Evolutionary conservation across 805 yeast genomes (phyloP).

Genomic region (Starmerella riodocensis): DNA sequence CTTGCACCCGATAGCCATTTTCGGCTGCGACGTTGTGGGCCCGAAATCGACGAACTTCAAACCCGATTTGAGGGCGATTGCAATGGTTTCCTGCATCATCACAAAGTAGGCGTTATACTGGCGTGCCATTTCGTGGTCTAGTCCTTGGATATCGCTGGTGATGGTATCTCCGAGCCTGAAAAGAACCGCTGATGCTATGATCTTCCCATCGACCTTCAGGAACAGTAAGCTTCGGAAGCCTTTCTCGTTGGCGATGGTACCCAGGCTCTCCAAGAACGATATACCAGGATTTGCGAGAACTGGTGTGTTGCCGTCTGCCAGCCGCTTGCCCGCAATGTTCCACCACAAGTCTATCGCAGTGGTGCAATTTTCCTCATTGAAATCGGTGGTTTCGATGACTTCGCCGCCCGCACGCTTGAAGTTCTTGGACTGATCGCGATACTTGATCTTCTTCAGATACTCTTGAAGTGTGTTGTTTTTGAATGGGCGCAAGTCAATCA

Average conservation of each 20-base stretch:
- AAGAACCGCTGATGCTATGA: conserved; percentile 33
- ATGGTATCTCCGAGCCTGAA: conserved; percentile 35
- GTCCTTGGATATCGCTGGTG: conserved; percentile 35
- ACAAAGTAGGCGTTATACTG: conserved; percentile 35
- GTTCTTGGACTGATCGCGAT: conserved; percentile 30
- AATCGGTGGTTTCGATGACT: conserved; percentile 28
- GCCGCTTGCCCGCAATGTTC: conserved; percentile 31
- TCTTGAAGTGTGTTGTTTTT: conserved; percentile 26
- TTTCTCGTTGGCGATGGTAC: conserved; percentile 23
- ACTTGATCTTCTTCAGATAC: conserved; percentile 33
- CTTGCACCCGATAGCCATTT: conserved; percentile 31
- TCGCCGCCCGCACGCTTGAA: conserved; percentile 30
- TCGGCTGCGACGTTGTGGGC: conserved; percentile 35
- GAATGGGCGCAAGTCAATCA: conserved; percentile 31
- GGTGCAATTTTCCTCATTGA: conserved; percentile 27
- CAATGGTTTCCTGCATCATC: conserved; percentile 37
- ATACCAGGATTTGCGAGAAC: conserved; percentile 29
- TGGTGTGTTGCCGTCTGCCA: conserved; percentile 30
- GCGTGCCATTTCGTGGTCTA: conserved; percentile 31
- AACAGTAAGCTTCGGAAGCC: conserved; percentile 29
- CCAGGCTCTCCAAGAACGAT: conserved; percentile 27
- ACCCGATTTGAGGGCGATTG: conserved; percentile 31
- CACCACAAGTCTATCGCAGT: conserved; percentile 29
- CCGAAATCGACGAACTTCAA: conserved; percentile 34
- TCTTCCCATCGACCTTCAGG: conserved; percentile 29